Evolutionary conservation across 495 filamentous ascomycete species (phyloP).

Genomic region (Penicillium lividum): DNA sequence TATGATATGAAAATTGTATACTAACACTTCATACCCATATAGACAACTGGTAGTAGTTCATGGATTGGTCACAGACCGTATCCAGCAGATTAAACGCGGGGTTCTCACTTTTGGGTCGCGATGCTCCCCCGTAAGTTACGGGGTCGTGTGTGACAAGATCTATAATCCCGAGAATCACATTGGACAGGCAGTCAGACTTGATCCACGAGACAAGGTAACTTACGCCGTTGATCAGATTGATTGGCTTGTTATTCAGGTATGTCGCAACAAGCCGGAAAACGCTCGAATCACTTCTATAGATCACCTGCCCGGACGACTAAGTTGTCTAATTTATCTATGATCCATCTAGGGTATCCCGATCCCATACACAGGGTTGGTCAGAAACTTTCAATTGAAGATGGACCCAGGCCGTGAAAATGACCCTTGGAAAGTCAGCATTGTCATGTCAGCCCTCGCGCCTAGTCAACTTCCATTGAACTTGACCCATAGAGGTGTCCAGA

Average conservation of each 20-base stretch:
- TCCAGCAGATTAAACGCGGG: constrained; percentile 47
- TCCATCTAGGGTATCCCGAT: constrained; percentile 34
- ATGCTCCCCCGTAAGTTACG: constrained; percentile 57
- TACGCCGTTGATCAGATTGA: constrained; percentile 55
- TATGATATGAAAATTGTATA: background rate
- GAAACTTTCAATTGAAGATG: constrained; percentile 48
- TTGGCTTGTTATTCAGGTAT: constrained; percentile 56
- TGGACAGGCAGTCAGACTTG: constrained; percentile 40
- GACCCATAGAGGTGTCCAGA: constrained; percentile 31
- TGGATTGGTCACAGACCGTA: constrained; percentile 55
- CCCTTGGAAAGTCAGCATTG: constrained; percentile 48
- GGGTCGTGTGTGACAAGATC: constrained; percentile 47
- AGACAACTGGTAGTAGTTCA: constrained; percentile 59
- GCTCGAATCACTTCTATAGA: background rate
- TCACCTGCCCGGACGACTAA: background rate
- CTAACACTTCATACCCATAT: background rate
- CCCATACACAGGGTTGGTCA: constrained; percentile 38
- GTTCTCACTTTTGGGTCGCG: constrained; percentile 45
- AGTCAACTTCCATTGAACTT: constrained; percentile 44
- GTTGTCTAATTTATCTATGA: background rate
- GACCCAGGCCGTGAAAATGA: constrained; percentile 35
- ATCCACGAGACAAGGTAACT: constrained; percentile 46
- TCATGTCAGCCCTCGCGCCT: constrained; percentile 47
- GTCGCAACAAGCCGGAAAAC: constrained; percentile 3
- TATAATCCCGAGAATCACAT: constrained; percentile 49